Base-by-base conservation (phyloP, 441 rosid genomes). In the Mallotus japonicus region DNA sequence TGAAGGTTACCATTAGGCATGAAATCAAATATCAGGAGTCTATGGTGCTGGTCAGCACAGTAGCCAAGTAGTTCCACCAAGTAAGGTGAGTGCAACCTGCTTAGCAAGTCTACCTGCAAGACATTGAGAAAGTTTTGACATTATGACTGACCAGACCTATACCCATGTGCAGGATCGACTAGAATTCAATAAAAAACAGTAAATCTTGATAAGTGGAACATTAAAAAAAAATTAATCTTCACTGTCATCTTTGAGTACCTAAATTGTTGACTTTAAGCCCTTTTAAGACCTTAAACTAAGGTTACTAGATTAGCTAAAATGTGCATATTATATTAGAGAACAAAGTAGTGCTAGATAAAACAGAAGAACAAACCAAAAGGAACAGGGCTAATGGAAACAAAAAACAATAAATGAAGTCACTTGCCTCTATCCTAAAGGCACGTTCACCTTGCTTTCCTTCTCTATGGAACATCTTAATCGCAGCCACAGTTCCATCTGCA, bases 1-100 rank as follows among this genome's bases (percentile, higher is more conserved):
- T 88, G 86, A 19, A 94, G 89, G 6, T 87, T 81, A 12, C 93
- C 95, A 63, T 85, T 87, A 7, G 96, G 86, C 97, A 92, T 90
- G 82, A 81, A 87, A 65, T 92, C 92, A 75, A 83, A 86, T 53
- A 94, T 74, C 0, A 94, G 80, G 62, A 94, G 83, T 74, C 98
- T 88, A 59, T 94, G 96, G 75, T 85, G 73, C 73, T 87, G 92
- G 83, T 94, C 98, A 47, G 98, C 98, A 83, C 98, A 94, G 56
- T 94, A 94, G 73, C 98, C 97, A 50, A 92, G 84, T 57, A 94
- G 84, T 74, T 92, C 92, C 78, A 90, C 96, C 78, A 94, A 76
- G 75, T 88, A 86, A 50, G 95, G 95, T 55, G 92, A 92, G 50
- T 87, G 91, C 79, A 90, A 80, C 70, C 92, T 86, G 82, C 97